Evolutionary conservation across 75 land plant species (phyloP), one percentile per base, ranked within the genome.

Genomic region (Chamaecyparis obtusa): DNA sequence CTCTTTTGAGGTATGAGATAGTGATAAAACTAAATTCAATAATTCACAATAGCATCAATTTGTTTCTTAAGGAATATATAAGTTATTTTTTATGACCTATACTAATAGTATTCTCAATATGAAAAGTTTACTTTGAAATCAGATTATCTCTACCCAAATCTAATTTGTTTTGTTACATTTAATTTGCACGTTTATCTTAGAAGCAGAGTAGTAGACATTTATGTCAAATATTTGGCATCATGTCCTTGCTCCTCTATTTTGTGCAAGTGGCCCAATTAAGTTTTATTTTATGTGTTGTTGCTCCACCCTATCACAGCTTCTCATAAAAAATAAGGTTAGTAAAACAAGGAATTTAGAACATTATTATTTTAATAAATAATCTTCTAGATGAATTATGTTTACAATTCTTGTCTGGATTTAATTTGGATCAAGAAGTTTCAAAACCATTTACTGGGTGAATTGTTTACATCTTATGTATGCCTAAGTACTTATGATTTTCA

Each of bases 171-270:
- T 85, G 57, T 37, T 27, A 81, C 89, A 96, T 96, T 87, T 96
- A 85, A 93, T 96, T 72, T 90, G 92, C 91, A 86, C 93, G n/a
- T 96, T 92, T 79, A 88, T 86, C 77, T 92, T 96, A 5, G 78
- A 88, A 81, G 93, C 91, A 74, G 97, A 93, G 84, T 90, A 95
- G 76, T 83, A 83, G 17, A 87, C 86, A 83, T 89, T 91, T 3
- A 96, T 96, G 98, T 87, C 90, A 11, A 91, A 92, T 87, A 87
- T 96, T 81, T 89, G 97, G 56, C 96, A 96, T 72, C 88, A 96
- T 37, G 93, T 96, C 51, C 92, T 96, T 83, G 96, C 94, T 64
- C 93, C 98, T 82, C 92, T 92, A 27, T 39, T 96, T 86, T 96
- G 64, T 87, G 92, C 37, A 93, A 93, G 81, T 92, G 92, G 91